Evolutionary conservation across 2,329 filamentous ascomycete genomes (phyloP), one percentile per base, ranked within the genome.

Genomic region (Pestalotiopsis sp.): DNA sequence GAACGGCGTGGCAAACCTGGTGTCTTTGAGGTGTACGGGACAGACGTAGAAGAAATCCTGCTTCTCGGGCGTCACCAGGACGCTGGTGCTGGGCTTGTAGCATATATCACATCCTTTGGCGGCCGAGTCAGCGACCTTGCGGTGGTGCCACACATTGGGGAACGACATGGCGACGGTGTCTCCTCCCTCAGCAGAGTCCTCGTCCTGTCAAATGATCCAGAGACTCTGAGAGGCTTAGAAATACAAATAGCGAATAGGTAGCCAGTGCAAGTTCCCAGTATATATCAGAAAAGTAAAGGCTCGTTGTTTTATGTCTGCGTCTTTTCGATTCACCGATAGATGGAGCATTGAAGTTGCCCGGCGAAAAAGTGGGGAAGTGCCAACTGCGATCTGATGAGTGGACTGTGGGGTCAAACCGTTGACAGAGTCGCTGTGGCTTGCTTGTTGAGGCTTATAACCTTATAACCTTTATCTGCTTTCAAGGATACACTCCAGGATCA

Each of bases 41-140:
- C 96, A 99, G 59, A 97, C 88, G 78, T 97, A 98, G 83, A 99
- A 98, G 81, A 94, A 97, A 78, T 97, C 94, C 86, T 86, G 71
- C 9, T 93, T 95, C 75, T 97, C 94, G 0, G 93, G 89, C 9
- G 94, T 97, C 73, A 97, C 93, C 67, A 99, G 85, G 20, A 98
- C 95, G 72, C 92, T 97, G 6, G 91, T 90, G 69, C 91, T 94
- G 9, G 93, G 92, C 81, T 96, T 97, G 84, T 92, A 97, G 85
- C 96, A 98, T 71, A 98, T 90, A 80, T 94, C 92, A 81, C 96
- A 99, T 64, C 93, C 86, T 81, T 93, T 97, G 13, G 93, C 88
- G 1, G 92, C 88, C n/a, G 90, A 88, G 38, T 97, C 94, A 13
- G 94, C 94, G 45, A 98, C 95, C 73, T 90, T 93, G 64, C 95